A percentile compares a stretch with the other conserved stretches of the same genome.
Conservation (phyloP, 208 protist species). For the Trypanosoma lewisi region DNA sequence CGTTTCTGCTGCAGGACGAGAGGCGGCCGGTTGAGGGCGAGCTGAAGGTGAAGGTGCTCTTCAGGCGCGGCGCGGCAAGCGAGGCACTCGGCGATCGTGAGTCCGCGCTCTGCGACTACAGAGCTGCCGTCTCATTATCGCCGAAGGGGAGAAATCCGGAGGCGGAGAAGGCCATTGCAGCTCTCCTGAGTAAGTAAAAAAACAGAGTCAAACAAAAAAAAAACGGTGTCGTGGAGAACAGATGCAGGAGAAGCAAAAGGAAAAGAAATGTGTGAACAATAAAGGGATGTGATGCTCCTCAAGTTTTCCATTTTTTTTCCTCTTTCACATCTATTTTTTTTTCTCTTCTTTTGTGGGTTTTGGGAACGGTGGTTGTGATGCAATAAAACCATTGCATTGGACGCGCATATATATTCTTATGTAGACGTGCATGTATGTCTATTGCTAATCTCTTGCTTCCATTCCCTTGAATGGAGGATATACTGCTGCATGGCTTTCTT, state of each 20-base stretch:
- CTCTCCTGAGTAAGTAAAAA: slow-evolving; percentile 22
- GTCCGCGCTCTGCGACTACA: slow-evolving; percentile 70
- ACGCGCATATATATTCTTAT: too few relatives aligned
- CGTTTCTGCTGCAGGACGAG: slow-evolving; percentile 73
- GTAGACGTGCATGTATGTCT: too few relatives aligned
- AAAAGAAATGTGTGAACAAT: not conserved
- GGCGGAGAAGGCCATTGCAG: slow-evolving; percentile 48
- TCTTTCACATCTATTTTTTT: slow-evolving; percentile 5
- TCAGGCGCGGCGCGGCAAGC: slow-evolving; percentile 67
- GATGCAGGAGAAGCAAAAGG: not conserved
- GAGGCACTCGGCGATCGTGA: slow-evolving; percentile 49
- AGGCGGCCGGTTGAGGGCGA: slow-evolving; percentile 21
- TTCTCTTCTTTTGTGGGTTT: slow-evolving; percentile 7
- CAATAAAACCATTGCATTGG: too few relatives aligned
- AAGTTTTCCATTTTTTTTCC: slow-evolving; percentile 7
- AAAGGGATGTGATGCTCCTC: too few relatives aligned
- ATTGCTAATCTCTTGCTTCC: too few relatives aligned
- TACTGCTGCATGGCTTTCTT: too few relatives aligned
- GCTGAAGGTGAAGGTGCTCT: slow-evolving; percentile 81
- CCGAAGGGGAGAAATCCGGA: slow-evolving; percentile 41
- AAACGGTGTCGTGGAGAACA: too few relatives aligned
- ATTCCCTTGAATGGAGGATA: too few relatives aligned
- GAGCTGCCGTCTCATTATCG: slow-evolving; percentile 61
- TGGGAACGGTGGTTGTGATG: too few relatives aligned
- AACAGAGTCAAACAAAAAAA: too few relatives aligned